Evolutionary conservation across 352 stramenopile species (phyloP), one percentile per base, ranked within the genome.

Genomic region (Thalassiosira mediterranea): DNA sequence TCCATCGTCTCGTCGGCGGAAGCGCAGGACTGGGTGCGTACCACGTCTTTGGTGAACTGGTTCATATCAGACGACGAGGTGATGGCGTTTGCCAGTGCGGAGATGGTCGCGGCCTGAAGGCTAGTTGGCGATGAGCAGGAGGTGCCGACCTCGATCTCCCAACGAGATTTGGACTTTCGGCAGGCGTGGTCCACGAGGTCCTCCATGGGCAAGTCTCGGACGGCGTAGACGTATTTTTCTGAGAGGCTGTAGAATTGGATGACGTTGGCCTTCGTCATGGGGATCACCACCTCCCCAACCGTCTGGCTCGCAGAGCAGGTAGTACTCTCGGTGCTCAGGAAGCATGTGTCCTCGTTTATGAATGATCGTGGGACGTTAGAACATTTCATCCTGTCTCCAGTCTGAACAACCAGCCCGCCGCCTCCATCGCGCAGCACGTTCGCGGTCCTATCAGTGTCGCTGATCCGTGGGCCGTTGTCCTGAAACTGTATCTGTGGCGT

Each of bases 361-460:
- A 80, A 83, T 25, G 70, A 78, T 19, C 72, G 72, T 23, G 75
- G 76, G 13, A 52, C 71, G 67, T 88, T 89, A 1, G 79, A 42
- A 56, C 83, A 89, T 10, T 52, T 66, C 2, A 66, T 77, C 28
- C 53, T 53, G 17, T 51, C 67, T 17, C 38, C 74, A 58, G 79
- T 83, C 17, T 72, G 44, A 38, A 42, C 57, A 53, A 34, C 21
- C 5, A 69, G 19, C 42, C 71, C 52, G n/a, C 76, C 71, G 38
- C 83, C 83, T 31, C 83, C 83, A 73, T 84, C 76, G 54, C 38
- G 25, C 49, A 83, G 59, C 3, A 65, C 63, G 2, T 70, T 52
- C 13, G 10, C 34, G 19, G 75, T 25, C 49, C 48, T 37, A 26
- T 75, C 40, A 19, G 32, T 13, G 15, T 23, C 48, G 71, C 81